Base-by-base conservation (phyloP, 106 monocot species). In the Iris macrosiphon region DNA sequence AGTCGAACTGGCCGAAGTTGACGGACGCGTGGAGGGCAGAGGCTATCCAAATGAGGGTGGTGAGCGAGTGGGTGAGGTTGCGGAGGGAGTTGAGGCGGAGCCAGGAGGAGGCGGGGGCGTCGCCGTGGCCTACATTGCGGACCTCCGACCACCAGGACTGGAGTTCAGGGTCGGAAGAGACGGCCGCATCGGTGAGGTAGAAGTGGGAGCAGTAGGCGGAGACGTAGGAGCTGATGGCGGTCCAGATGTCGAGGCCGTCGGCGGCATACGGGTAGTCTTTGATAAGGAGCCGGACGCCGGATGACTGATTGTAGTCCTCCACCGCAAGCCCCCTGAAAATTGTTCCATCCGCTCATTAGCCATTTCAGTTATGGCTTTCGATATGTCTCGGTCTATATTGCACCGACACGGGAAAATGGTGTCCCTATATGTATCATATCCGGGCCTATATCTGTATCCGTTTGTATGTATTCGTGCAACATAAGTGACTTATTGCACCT, bases 1-100 rank as follows among this genome's bases (percentile, higher is more conserved):
- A 87, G 31, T 48, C 77, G 27, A 40, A 87, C 49, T 87, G 87
- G 14, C 87, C 87, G 50, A 87, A 87, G 67, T 87, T 87, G 31
- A 81, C 55, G 31, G 86, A 34, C 5, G 81, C 86, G 20, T 87
- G 86, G 39, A 81, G 63, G n/a, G 87, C 87, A 0, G 81, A 87
- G 4, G 81, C 87, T 5, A 71, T 68, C 87, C 81, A 87, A 21
- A 87, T 75, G 45, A 87, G 28, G 39, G 78, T 81, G 11, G 87
- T 68, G 8, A 74, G 51, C 1, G 61, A 28, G n/a, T 49, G 32
- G 14, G 31, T 37, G 11, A 87, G 74, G 22, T 46, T 32, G 21
- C 55, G 14, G 27, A 78, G 6, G 20, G 81, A 38, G 57, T 70
- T 33, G 22, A 87, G 46, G 3, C 28, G 9, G 20, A 59, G 71